phyloP scores from a whole-genome alignment of 129 eudicot species.

The Lactuca saligna region DNA sequence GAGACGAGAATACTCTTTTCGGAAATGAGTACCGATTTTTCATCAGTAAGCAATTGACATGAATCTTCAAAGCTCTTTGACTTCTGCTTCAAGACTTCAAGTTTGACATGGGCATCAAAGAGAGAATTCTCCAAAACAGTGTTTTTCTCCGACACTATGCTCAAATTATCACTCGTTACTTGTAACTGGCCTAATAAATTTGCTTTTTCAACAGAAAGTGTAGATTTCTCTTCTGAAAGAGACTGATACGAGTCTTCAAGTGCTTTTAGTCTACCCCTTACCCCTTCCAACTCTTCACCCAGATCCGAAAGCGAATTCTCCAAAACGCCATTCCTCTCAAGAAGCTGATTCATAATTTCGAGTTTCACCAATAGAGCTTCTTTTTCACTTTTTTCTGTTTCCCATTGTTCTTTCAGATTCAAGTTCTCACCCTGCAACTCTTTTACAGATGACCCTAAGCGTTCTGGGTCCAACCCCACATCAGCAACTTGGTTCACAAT shows the following conservation, averaged over 20 bases:
- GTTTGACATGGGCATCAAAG: constrained; percentile 64
- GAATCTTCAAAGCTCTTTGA: constrained; percentile 72
- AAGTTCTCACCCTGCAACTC: constrained; percentile 63
- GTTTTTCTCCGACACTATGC: constrained; percentile 59
- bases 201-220: constrained; percentile 67
- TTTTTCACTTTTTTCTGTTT: constrained; percentile 56
- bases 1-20: constrained; percentile 58
- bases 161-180: constrained; percentile 62
- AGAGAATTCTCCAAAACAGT: constrained; percentile 67
- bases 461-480: constrained; percentile 64
- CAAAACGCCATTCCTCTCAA: constrained; percentile 64
- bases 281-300: constrained; percentile 70
- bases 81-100: constrained; percentile 65
- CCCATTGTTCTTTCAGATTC: constrained; percentile 49
- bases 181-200: constrained; percentile 53
- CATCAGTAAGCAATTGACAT: constrained; percentile 56
- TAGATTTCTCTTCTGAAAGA: constrained; percentile 66
- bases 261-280: constrained; percentile 47
- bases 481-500: constrained; percentile 60
- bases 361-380: constrained; percentile 61
- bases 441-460: constrained; percentile 60
- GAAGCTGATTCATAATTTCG: constrained; percentile 62
- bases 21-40: constrained; percentile 58
- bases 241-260: constrained; percentile 64
- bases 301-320: constrained; percentile 79